Evolutionary conservation across 176 grass and related monocot species (phyloP), one percentile per base, ranked within the genome.

Genomic region (Cocos nucifera): DNA sequence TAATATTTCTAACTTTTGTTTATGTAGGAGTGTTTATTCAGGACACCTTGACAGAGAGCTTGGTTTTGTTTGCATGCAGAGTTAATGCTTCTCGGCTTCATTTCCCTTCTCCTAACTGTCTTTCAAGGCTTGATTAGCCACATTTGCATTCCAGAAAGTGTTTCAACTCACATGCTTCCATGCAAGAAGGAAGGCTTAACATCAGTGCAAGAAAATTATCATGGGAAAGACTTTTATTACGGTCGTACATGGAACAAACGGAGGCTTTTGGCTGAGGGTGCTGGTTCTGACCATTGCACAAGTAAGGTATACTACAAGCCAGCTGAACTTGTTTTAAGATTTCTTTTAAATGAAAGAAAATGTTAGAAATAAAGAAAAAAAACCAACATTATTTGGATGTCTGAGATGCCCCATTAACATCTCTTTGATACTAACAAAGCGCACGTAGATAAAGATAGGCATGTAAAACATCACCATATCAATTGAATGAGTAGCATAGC

Each of bases 11-110:
- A 44, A 44, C 10, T 44, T 44, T 14, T 44, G 35, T 44, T 12
- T 44, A 44, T 44, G 8, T 44, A 12, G 35, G 35, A 44, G 10
- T 14, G 35, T 44, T 44, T 12, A 6, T 44, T 12, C 8, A 44
- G 35, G 35, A 44, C 35, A 44, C 6, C 10, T 10, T 44, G 35
- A 53, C 74, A 49, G 70, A 75, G 48, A 21, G 1, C 22, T 68
- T 70, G 21, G 54, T 8, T 77, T 54, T 5, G 39, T 82, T 62
- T 39, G 28, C 22, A 65, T 84, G 83, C 87, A 96, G 86, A 96
- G 67, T 65, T 96, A 39, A 90, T 96, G 92, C 80, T 96, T 69
- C 78, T 96, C 5, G 92, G 92, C 53, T 96, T 96, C 56, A 96
- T 96, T 73, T 96, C 92, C 21, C 89, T 96, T 51, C 20, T 90